Evolutionary conservation across 805 yeast species (phyloP), one percentile per base, ranked within the genome.

Genomic region (Starmerella apicola): DNA sequence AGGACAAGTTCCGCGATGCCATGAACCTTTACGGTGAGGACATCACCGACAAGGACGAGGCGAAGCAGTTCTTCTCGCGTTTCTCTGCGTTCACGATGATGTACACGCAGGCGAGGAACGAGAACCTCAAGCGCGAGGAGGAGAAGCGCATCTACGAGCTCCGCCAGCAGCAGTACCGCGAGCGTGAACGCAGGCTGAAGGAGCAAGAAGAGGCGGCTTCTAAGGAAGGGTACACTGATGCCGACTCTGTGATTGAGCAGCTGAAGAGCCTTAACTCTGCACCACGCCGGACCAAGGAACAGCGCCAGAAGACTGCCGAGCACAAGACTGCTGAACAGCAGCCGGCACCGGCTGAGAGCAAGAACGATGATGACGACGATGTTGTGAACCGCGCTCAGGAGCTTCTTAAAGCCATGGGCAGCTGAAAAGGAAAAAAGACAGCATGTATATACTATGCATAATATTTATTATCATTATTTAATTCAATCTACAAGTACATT

Each of bases 1-100:
- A 77, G 40, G 64, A 70, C 32, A 83, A 79, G 44, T 81, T 81
- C 54, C 73, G 74, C 38, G 66, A 70, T 25, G 64, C 85, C 46
- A 79, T 91, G 93, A 69, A 69, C 46, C 76, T 72, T 51, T 91
- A 82, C 56, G 97, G 96, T n/a, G 98, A 91, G 60, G 93, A 83
- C 56, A 68, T 81, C 1, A 61, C 58, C 7, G 96, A 88, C 57
- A 64, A 71, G 28, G 65, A 67, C 48, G 72, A 86, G 15, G 71
- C 78, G 39, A 71, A 73, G 44, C 62, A 76, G 0, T 88, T 91
- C 52, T 83, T 88, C 55, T 68, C 65, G 45, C 82, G 83, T 57
- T 81, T 91, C 60, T 70, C 80, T n/a, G 72, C 74, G 38, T 91
- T 91, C 58, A 72, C 82, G 1, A 64, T 64, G 28, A 93, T 83